phyloP scores from a whole-genome alignment of 306 rosid genomes.

The Rosa chinensis region DNA sequence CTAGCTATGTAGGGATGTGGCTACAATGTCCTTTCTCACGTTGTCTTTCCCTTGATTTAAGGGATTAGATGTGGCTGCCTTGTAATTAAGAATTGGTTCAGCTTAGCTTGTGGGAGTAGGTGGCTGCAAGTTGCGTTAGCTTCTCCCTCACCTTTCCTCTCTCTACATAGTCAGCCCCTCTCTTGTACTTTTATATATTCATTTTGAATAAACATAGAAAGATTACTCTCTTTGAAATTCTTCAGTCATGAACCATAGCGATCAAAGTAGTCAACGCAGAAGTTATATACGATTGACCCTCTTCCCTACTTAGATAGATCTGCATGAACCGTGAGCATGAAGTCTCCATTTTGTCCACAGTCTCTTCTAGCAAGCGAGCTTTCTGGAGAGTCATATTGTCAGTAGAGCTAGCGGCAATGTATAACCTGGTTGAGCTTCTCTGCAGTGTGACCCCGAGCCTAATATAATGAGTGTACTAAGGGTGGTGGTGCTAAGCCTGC shows the following conservation, averaged over 20 bases:
- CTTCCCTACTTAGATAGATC: conserved; percentile 91
- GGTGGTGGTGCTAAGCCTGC: conserved; percentile 19
- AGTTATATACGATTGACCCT: conserved; percentile 90
- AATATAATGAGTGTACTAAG: conserved; percentile 35
- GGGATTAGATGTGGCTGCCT: too few relatives aligned
- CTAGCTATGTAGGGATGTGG: too few relatives aligned
- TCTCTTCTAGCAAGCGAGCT: conserved; percentile 77
- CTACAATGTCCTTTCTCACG: too few relatives aligned
- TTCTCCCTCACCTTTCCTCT: too few relatives aligned
- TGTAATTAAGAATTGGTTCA: too few relatives aligned
- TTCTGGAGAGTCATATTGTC: conserved; percentile 92
- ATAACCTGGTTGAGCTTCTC: conserved; percentile 94
- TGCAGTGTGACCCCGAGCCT: conserved; percentile 71
- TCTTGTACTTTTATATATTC: too few relatives aligned
- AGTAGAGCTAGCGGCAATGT: conserved; percentile 72
- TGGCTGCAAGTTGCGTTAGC: too few relatives aligned
- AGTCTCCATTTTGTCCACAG: conserved; percentile 33
- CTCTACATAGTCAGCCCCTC: too few relatives aligned
- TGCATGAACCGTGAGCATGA: conserved; percentile 58
- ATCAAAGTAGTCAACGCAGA: conserved; percentile 82
- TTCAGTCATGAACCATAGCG: conserved; percentile 66
- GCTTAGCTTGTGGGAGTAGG: too few relatives aligned
- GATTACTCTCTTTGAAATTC: too few relatives aligned
- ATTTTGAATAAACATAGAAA: too few relatives aligned
- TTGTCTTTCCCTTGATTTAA: too few relatives aligned